Conservation (phyloP, 1,284 basidiomycete species). For the Pseudozyma sp. region DNA sequence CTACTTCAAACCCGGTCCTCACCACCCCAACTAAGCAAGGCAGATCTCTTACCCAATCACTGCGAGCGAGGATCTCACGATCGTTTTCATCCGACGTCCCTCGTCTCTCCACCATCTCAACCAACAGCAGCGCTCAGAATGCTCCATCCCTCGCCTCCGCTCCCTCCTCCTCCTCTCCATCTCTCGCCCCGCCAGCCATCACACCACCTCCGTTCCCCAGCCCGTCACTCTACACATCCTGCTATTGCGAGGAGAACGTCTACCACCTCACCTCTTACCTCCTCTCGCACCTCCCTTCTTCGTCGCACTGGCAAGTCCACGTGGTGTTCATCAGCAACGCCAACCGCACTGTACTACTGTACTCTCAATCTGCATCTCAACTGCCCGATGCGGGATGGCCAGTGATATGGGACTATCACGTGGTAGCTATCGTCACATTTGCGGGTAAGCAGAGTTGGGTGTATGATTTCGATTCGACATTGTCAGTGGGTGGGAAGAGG, state of each 20-base stretch:
- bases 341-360: conserved; percentile 35
- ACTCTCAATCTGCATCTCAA: conserved; percentile 41
- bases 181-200: neutral
- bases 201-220: conserved; percentile 20
- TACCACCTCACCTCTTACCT: conserved; percentile 36
- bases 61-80: conserved; percentile 5
- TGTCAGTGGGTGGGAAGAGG: neutral
- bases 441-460: conserved; percentile 37
- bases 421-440: conserved; percentile 39
- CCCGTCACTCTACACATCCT: conserved; percentile 21
- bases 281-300: neutral
- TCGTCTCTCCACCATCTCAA: too few species aligned
- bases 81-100: neutral
- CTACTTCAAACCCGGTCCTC: too few species aligned
- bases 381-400: conserved; percentile 22
- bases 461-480: conserved; percentile 49
- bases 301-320: conserved; percentile 39
- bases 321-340: conserved; percentile 51
- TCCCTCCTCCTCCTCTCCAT: neutral
- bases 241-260: conserved; percentile 62
- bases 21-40: conserved; percentile 1
- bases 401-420: conserved; percentile 63
- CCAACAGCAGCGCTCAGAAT: too few species aligned
- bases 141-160: neutral
- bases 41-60: conserved; percentile 6